Evolutionary conservation across 176 grass and related monocot genomes (phyloP), one percentile per base, ranked within the genome.

Genomic region (Chloris gayana): DNA sequence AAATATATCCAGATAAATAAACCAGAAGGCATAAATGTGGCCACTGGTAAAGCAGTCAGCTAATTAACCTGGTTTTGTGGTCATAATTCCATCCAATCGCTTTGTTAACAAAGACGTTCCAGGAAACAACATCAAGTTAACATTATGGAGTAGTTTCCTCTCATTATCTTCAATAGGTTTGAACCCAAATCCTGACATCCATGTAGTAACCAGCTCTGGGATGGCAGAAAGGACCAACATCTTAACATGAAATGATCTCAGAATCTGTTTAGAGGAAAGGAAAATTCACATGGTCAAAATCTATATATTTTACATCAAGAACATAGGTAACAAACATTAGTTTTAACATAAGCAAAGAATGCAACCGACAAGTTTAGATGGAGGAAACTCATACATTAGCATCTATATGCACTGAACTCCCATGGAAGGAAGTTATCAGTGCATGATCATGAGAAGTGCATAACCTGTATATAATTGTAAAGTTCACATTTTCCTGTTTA

Each of bases 111-210:
- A 74, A 61, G 79, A 89, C 65, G 97, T 84, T 30, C 90, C 93
- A 75, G 97, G 97, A 91, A 99, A 93, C 53, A 95, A 82, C 97
- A 99, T 93, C 74, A 99, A 94, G 49, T 88, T 95, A 41, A 99
- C 51, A 37, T 93, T 73, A 83, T 78, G 76, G 17, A 99, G 86
- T 30, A 84, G 82, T 58, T 91, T 90, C 69, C 78, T 93, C 73
- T 99, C 97, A 71, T 77, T 59, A 71, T 99, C 80, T 70, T 87
- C 72, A 12, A 99, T 93, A 67, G 90, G 84, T 86, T 91, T 99
- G 81, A 99, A 99, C 53, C 87, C 97, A 70, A 99, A 99, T 82
- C 93, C 92, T 24, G 84, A 93, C 51, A 88, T 85, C 97, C 97
- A 99, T 87, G 97, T 99, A 82, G 83, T 88, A 76, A 99, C 93